Conservation (phyloP, 163 green algal genomes). For the Chlamydomonas reinhardtii region DNA sequence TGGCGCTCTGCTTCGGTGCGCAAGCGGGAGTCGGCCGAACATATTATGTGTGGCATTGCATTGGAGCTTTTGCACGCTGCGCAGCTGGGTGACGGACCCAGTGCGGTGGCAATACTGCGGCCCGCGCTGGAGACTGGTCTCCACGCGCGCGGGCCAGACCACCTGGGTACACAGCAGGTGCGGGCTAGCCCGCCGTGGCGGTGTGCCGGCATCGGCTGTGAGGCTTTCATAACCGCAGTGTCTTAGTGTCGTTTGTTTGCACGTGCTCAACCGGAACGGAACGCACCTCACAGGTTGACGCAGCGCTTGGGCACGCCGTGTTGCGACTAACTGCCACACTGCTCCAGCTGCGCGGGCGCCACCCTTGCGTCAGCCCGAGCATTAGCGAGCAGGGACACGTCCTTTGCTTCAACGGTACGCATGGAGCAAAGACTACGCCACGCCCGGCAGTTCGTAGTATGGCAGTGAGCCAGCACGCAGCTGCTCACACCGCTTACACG, state of each 20-base stretch:
- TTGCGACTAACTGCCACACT: constrained; percentile 68
- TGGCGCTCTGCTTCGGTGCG: too few relatives aligned
- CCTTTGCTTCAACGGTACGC: constrained; percentile 81
- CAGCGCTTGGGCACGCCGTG: not conserved
- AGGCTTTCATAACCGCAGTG: not conserved
- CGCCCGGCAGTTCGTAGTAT: not conserved
- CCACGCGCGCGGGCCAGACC: constrained; percentile 4
- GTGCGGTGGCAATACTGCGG: not conserved
- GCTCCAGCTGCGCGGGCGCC: constrained; percentile 79
- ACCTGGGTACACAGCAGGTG: not conserved
- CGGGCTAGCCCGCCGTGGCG: not conserved
- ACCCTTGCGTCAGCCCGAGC: not conserved
- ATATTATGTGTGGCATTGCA: not conserved
- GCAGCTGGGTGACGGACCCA: not conserved
- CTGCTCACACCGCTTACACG: too few relatives aligned
- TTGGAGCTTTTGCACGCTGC: not conserved
- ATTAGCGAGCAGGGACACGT: constrained; percentile 60
- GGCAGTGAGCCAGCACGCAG: too few relatives aligned
- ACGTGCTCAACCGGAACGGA: not conserved
- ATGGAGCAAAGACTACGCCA: not conserved
- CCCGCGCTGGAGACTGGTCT: not conserved
- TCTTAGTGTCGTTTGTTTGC: not conserved
- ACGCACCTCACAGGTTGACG: not conserved
- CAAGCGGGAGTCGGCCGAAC: too few relatives aligned
- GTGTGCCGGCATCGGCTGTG: too few relatives aligned